phyloP scores from a whole-genome alignment of 2,329 filamentous ascomycete genomes.

The Neopestalotiopsis rosae region DNA sequence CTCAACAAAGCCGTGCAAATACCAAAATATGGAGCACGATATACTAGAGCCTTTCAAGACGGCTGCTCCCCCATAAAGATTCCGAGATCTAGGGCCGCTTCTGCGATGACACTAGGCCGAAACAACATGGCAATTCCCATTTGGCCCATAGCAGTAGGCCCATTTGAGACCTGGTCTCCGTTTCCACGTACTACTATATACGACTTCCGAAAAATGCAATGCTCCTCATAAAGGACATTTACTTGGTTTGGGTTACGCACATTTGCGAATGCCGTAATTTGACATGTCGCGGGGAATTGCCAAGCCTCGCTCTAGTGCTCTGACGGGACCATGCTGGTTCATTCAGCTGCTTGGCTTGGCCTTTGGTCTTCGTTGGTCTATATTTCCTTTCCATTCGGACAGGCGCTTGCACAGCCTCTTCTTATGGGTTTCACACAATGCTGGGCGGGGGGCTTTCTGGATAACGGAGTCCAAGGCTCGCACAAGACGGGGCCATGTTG shows the following conservation, averaged over 20 bases:
- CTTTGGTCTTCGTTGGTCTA: neutral
- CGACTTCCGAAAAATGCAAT: neutral
- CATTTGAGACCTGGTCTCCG: neutral
- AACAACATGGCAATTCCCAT: neutral
- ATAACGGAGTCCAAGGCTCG: neutral
- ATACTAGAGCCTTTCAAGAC: neutral
- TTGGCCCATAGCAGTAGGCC: neutral
- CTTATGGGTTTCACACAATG: slow-evolving; percentile 13
- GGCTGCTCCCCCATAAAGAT: neutral
- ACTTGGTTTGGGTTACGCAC: neutral
- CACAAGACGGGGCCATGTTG: neutral
- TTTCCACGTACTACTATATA: neutral
- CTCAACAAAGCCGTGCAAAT: neutral
- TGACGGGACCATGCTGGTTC: neutral
- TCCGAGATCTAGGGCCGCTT: neutral
- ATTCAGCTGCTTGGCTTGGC: neutral
- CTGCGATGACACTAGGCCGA: neutral
- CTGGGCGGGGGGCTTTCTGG: neutral
- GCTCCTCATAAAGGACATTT: neutral
- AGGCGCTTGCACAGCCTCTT: slow-evolving; percentile 16
- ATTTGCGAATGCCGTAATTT: neutral
- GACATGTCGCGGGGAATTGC: neutral
- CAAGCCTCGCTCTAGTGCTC: neutral
- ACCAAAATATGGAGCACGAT: neutral
- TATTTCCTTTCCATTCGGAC: neutral